Conservation (phyloP, 495 filamentous ascomycete genomes). For the Hypoxylon cercidicola region DNA sequence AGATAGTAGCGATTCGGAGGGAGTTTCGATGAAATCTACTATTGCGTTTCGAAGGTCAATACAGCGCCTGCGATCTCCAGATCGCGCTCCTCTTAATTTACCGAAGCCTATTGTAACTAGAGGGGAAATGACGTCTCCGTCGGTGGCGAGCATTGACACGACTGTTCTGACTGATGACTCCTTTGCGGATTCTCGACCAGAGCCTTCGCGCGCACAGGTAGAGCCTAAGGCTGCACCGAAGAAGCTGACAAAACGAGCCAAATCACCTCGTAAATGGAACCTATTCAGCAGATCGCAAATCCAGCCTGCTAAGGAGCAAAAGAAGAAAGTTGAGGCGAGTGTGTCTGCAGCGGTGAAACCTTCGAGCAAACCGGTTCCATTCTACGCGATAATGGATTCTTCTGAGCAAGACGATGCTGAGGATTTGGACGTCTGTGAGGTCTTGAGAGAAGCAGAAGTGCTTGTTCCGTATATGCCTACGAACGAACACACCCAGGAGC, state of each 20-base stretch:
- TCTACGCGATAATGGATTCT: slow-evolving; percentile 85
- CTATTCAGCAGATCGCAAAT: slow-evolving; percentile 79
- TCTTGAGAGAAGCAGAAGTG: slow-evolving; percentile 69
- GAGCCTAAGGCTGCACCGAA: slow-evolving; percentile 47
- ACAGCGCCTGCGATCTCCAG: slow-evolving; percentile 56
- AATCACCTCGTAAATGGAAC: slow-evolving; percentile 79
- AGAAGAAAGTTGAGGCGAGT: slow-evolving; percentile 52
- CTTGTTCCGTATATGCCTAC: slow-evolving; percentile 30
- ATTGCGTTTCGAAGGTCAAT: slow-evolving; percentile 64
- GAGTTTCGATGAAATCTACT: slow-evolving; percentile 52
- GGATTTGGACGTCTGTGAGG: slow-evolving; percentile 67
- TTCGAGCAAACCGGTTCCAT: slow-evolving; percentile 64
- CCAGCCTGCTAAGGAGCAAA: slow-evolving; percentile 55
- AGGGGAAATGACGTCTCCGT: slow-evolving; percentile 53
- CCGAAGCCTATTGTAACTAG: slow-evolving; percentile 57
- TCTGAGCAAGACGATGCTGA: slow-evolving; percentile 74
- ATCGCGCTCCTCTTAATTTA: slow-evolving; percentile 50
- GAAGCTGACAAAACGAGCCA: slow-evolving; percentile 66
- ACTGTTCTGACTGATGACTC: slow-evolving; percentile 65
- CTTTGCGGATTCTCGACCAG: slow-evolving; percentile 42
- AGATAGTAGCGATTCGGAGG: slow-evolving; percentile 64
- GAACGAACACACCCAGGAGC: slow-evolving; percentile 9
- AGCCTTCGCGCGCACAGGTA: slow-evolving; percentile 28
- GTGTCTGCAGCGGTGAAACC: slow-evolving; percentile 57
- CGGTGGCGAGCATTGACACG: slow-evolving; percentile 60